Evolutionary conservation across 225 moss, liverwort and hornwort genomes (phyloP).

Genomic region (Straminergon stramineum): DNA sequence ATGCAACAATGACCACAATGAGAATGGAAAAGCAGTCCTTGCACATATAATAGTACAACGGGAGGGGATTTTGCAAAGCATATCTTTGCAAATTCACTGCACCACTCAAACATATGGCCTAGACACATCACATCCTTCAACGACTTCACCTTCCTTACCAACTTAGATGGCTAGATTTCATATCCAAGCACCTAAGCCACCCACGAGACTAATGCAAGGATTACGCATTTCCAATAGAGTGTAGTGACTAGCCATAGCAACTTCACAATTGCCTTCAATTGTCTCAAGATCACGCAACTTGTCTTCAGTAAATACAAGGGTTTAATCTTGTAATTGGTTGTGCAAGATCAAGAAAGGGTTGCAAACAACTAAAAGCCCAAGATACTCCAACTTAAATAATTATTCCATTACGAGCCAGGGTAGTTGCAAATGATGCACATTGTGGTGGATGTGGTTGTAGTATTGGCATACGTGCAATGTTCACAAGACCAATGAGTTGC

Average conservation of each 20-base stretch:
- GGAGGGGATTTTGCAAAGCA: background rate
- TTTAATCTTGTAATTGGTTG: background rate
- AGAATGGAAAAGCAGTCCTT: background rate
- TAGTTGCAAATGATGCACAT: slow-evolving; percentile 53
- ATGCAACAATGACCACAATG: background rate
- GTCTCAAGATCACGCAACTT: background rate
- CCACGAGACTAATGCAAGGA: slow-evolving; percentile 1
- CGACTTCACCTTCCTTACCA: background rate
- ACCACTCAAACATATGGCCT: slow-evolving; percentile 9
- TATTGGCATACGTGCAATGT: slow-evolving; percentile 60
- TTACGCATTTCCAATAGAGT: slow-evolving; percentile 2
- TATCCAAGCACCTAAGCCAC: slow-evolving; percentile 10
- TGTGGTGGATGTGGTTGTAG: slow-evolving; percentile 23
- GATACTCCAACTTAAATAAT: background rate
- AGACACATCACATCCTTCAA: slow-evolving; percentile 1
- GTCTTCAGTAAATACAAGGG: background rate
- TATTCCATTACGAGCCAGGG: slow-evolving; percentile 29
- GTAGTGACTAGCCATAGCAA: slow-evolving; percentile 9
- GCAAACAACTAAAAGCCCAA: background rate
- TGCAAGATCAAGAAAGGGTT: background rate
- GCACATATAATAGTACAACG: background rate
- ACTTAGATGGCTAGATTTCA: slow-evolving; percentile 10
- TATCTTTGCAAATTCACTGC: background rate
- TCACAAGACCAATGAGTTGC: slow-evolving; percentile 59
- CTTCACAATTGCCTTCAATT: background rate